Percentiles rank a stretch among this genome's conserved stretches.
Evolutionary conservation across 208 protist genomes (phyloP).

Genomic region (Phytomonas francai): DNA sequence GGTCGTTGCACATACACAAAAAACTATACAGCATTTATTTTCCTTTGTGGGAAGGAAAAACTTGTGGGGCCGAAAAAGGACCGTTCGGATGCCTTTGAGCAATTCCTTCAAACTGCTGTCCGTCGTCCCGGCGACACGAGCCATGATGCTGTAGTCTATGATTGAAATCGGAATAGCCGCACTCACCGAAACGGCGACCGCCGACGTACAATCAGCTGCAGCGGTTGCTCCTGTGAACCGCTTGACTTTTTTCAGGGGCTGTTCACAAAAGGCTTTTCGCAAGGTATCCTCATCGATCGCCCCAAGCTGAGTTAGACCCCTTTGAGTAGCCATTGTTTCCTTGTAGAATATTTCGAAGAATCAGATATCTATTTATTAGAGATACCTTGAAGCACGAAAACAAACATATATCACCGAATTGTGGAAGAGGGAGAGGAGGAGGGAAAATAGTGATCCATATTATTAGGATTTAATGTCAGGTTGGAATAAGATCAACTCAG

Average conservation of each 20-base stretch:
- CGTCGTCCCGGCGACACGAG: slow-evolving; percentile 63
- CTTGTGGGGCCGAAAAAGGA: slow-evolving; percentile 65
- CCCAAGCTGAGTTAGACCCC: neutral
- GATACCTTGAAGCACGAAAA: neutral
- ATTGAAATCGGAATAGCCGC: slow-evolving; percentile 82
- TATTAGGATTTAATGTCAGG: too few relatives aligned
- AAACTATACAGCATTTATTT: slow-evolving; percentile 76
- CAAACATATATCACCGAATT: neutral
- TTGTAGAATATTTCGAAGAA: neutral
- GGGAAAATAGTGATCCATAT: too few relatives aligned
- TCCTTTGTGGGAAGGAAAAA: slow-evolving; percentile 82
- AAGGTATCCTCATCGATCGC: slow-evolving; percentile 25
- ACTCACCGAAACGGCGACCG: slow-evolving; percentile 50
- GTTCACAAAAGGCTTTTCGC: slow-evolving; percentile 18
- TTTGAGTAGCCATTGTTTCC: neutral
- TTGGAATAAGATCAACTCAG: too few relatives aligned
- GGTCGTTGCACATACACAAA: slow-evolving; percentile 47
- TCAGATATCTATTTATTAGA: neutral
- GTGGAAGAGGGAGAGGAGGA: too few relatives aligned
- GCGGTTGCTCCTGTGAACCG: slow-evolving; percentile 36
- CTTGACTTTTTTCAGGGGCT: slow-evolving; percentile 40
- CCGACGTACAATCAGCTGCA: slow-evolving; percentile 57
- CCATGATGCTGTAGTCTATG: slow-evolving; percentile 88
- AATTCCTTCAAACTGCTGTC: slow-evolving; percentile 70
- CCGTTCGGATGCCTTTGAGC: slow-evolving; percentile 43